Evolutionary conservation across 768 basidiomycete genomes (phyloP).

Genomic region (Chalciporus sphaerocephalus): DNA sequence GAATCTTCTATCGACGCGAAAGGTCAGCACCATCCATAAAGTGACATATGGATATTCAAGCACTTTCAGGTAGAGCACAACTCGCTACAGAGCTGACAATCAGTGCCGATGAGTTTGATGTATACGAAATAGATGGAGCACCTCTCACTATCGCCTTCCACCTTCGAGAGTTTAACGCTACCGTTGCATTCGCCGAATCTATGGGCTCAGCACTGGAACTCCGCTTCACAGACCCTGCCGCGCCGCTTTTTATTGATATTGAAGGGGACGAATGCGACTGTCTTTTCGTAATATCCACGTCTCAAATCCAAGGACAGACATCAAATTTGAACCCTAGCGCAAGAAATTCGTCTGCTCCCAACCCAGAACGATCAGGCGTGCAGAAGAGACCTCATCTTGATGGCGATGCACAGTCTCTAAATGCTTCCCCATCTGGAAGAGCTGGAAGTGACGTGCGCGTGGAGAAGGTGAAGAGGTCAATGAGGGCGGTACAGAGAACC

Average conservation of each 20-base stretch:
- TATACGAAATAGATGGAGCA: conserved; percentile 58
- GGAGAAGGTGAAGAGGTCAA: conserved; percentile 43
- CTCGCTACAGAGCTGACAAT: conserved; percentile 74
- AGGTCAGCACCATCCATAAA: conserved; percentile 37
- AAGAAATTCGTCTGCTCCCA: conserved; percentile 17
- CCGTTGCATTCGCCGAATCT: conserved; percentile 73
- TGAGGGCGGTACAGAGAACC: conserved; percentile 33
- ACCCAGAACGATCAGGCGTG: conserved; percentile 7
- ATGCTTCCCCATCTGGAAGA: conserved; percentile 13
- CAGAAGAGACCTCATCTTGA: conserved; percentile 22
- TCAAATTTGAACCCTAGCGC: conserved; percentile 14
- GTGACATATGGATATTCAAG: neutral
- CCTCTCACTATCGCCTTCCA: conserved; percentile 76
- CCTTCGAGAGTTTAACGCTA: conserved; percentile 80
- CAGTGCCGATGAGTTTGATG: conserved; percentile 76
- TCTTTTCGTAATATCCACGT: conserved; percentile 79
- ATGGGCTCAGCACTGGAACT: conserved; percentile 61
- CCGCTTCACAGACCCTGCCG: conserved; percentile 69
- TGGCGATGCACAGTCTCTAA: conserved; percentile 31
- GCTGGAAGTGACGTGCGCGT: conserved; percentile 36
- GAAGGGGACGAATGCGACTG: conserved; percentile 62
- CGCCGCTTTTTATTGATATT: conserved; percentile 73
- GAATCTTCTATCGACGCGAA: conserved; percentile 63
- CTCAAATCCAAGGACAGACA: conserved; percentile 43
- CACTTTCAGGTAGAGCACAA: conserved; percentile 50